phyloP scores from a whole-genome alignment of 2,329 filamentous ascomycete genomes.

The Fonsecaea pedrosoi region DNA sequence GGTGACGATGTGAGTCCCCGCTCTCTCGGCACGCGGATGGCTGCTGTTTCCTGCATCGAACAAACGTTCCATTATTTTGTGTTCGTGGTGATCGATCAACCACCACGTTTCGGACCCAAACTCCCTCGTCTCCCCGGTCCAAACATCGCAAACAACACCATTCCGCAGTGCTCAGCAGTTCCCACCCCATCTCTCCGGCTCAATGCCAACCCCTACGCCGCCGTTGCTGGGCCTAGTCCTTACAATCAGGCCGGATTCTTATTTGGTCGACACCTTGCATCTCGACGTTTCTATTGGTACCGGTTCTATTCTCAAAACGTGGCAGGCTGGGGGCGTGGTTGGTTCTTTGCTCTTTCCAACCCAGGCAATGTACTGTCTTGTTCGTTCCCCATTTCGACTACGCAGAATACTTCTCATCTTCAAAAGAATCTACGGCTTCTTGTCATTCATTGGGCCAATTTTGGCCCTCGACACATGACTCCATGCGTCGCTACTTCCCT shows the following conservation, averaged over 20 bases:
- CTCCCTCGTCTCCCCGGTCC: slow-evolving; percentile 9
- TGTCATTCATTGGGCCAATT: slow-evolving; percentile 27
- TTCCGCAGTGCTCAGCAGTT: not conserved
- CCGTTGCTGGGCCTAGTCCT: slow-evolving; percentile 25
- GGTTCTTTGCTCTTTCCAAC: slow-evolving; percentile 20
- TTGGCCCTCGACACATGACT: slow-evolving; percentile 27
- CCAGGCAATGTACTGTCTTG: slow-evolving; percentile 18
- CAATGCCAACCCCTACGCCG: slow-evolving; percentile 9
- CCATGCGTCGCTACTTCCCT: slow-evolving; percentile 15
- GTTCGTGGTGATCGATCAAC: slow-evolving; percentile 14
- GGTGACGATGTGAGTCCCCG: slow-evolving; percentile 31
- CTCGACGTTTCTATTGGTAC: slow-evolving; percentile 29
- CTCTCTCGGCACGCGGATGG: slow-evolving; percentile 12
- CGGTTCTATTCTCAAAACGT: slow-evolving; percentile 24
- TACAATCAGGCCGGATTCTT: slow-evolving; percentile 28
- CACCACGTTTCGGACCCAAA: slow-evolving; percentile 37
- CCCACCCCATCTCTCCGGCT: not conserved
- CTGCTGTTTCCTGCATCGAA: slow-evolving; percentile 16
- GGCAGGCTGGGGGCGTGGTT: slow-evolving; percentile 21
- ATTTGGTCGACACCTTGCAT: slow-evolving; percentile 22
- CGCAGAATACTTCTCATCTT: slow-evolving; percentile 24
- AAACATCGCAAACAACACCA: not conserved
- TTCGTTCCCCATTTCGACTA: slow-evolving; percentile 22
- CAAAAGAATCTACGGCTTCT: slow-evolving; percentile 14
- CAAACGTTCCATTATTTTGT: slow-evolving; percentile 7